phyloP scores from a whole-genome alignment of 2,329 filamentous ascomycete species.

The Aspergillus sp. region DNA sequence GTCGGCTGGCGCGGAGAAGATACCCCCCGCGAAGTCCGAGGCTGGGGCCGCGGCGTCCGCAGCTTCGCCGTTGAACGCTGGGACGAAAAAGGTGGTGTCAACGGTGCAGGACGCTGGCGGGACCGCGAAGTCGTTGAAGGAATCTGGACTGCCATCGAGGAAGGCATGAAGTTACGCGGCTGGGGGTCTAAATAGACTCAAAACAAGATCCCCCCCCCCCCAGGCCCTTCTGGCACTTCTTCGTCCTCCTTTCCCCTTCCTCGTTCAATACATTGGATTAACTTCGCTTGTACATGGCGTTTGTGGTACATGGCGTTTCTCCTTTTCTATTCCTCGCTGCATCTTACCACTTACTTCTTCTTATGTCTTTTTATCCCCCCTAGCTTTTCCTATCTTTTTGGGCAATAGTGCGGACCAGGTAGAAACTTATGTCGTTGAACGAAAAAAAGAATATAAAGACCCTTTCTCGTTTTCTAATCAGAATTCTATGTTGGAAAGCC shows the following conservation, averaged over 20 bases:
- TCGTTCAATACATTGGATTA: neutral
- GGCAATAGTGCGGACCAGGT: no score
- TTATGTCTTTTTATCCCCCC: neutral
- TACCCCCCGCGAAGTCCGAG: constrained; percentile 72
- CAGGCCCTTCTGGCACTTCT: neutral
- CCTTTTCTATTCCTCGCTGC: neutral
- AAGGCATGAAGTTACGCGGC: constrained; percentile 79
- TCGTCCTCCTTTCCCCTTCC: neutral
- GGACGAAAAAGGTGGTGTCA: constrained; percentile 50
- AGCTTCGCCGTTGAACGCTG: constrained; percentile 82
- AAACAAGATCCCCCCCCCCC: neutral
- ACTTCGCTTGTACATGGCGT: neutral
- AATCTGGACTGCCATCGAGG: constrained; percentile 88
- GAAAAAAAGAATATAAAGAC: no score
- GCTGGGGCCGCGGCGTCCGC: constrained; percentile 83
- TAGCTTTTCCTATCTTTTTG: neutral
- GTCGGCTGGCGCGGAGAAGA: constrained; percentile 89
- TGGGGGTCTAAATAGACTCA: constrained; percentile 55
- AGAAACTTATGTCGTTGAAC: no score
- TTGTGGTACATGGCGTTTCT: constrained; percentile 4
- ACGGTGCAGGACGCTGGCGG: constrained; percentile 62
- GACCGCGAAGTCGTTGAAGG: constrained; percentile 91
- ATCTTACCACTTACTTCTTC: neutral
- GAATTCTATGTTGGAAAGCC: no score
- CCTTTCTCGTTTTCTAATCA: no score